Conservation (phyloP, 1,284 basidiomycete species). For the Trichosporon inkin region DNA sequence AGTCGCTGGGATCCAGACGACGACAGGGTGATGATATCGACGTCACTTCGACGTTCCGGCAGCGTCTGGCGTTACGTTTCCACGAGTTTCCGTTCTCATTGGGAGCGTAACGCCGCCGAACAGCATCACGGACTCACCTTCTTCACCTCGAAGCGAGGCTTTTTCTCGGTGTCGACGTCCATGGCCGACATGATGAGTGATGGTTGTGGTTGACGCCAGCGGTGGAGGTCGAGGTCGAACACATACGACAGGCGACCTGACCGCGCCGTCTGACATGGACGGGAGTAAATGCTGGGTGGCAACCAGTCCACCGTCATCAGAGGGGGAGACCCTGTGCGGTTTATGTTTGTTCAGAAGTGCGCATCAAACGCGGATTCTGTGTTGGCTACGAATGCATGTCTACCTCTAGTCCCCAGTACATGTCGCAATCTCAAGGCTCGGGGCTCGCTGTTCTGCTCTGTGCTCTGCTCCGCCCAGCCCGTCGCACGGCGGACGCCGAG, state of each 20-base stretch:
- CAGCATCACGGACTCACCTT: conserved; percentile 60
- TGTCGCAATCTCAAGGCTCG: not conserved
- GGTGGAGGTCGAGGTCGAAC: not conserved
- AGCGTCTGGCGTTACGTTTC: too few species aligned
- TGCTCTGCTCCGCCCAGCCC: not conserved
- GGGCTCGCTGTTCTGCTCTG: not conserved
- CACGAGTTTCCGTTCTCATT: not conserved
- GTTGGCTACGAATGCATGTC: not conserved
- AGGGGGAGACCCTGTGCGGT: conserved; percentile 2
- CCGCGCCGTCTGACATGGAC: too few species aligned
- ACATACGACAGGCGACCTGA: not conserved
- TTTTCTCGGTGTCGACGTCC: conserved; percentile 55
- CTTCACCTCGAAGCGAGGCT: conserved; percentile 86
- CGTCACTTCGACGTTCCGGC: too few species aligned
- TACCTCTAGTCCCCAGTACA: not conserved
- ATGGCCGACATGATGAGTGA: conserved; percentile 32
- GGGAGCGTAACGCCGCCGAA: not conserved
- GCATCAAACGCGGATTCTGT: not conserved
- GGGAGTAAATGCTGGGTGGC: conserved; percentile 1
- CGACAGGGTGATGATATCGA: conserved; percentile 4
- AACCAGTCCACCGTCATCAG: not conserved
- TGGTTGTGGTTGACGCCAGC: not conserved
- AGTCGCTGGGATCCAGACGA: too few species aligned
- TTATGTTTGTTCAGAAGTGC: too few species aligned
- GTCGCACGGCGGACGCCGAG: not conserved